Evolutionary conservation across 441 rosid species (phyloP).

Genomic region (Eruca vesicaria): DNA sequence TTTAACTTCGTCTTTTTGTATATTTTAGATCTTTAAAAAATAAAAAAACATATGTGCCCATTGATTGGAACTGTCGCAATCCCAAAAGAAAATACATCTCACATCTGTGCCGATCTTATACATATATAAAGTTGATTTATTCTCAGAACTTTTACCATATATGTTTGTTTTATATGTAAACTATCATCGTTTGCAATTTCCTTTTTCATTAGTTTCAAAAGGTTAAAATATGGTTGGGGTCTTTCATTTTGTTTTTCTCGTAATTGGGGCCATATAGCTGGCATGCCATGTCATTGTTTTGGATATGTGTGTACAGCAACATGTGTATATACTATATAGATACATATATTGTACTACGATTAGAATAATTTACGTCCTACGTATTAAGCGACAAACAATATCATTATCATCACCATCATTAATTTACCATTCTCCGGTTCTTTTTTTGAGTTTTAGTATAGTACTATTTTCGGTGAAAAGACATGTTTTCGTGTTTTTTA

Average conservation of each 20-base stretch:
- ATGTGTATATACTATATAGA: background rate
- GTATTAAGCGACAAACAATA: constrained; percentile 8
- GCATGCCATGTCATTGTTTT: constrained; percentile 26
- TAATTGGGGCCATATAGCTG: constrained; percentile 25
- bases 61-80: too few relatives aligned
- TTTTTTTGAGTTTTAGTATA: background rate
- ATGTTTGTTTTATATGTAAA: background rate
- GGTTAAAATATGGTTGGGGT: background rate
- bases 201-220: background rate
- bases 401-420: background rate
- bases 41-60: too few relatives aligned
- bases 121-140: background rate
- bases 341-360: background rate
- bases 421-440: background rate
- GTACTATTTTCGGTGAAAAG: background rate
- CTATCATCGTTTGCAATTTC: background rate
- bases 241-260: background rate
- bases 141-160: background rate
- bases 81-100: too few relatives aligned
- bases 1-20: background rate
- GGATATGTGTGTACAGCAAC: background rate
- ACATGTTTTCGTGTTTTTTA: background rate
- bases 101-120: too few relatives aligned
- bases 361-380: constrained; percentile 3
- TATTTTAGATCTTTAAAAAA: too few relatives aligned